Conservation (phyloP, 2,329 filamentous ascomycete genomes). For the Paramyrothecium sp. region DNA sequence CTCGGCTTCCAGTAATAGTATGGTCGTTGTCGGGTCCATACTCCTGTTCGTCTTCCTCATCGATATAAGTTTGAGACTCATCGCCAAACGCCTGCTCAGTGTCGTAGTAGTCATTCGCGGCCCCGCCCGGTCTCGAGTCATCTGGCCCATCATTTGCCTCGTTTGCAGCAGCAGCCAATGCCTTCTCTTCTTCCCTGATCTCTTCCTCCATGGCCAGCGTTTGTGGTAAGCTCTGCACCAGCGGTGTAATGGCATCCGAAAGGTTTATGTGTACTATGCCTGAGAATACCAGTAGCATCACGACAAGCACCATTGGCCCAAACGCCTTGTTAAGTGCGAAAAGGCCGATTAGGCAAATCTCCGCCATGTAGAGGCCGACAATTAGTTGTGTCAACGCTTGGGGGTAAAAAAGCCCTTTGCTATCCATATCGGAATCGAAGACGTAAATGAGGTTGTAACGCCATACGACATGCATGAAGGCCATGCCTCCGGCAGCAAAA, state of each 20-base stretch:
- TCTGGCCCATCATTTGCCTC: conserved; percentile 19
- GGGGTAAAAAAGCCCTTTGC: conserved; percentile 83
- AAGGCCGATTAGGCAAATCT: conserved; percentile 81
- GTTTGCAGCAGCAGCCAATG: conserved; percentile 36
- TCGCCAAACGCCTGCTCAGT: conserved; percentile 31
- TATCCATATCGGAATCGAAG: conserved; percentile 78
- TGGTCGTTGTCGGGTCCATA: conserved; percentile 18
- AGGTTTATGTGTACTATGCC: conserved; percentile 73
- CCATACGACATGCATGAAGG: conserved; percentile 82
- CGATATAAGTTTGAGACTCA: conserved; percentile 20
- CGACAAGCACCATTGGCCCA: conserved; percentile 72
- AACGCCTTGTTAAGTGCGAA: conserved; percentile 69
- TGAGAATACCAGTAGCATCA: conserved; percentile 73
- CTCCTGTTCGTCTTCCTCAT: conserved; percentile 24
- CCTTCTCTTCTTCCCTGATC: conserved; percentile 40
- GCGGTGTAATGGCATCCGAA: conserved; percentile 69
- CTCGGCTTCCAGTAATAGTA: conserved; percentile 24
- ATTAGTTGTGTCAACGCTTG: conserved; percentile 85
- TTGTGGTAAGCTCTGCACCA: conserved; percentile 77
- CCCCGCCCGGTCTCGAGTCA: conserved; percentile 14
- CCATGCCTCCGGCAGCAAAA: conserved; percentile 77
- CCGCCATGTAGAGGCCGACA: conserved; percentile 78
- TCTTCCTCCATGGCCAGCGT: conserved; percentile 61
- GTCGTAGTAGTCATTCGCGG: conserved; percentile 34
- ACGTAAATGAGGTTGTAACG: conserved; percentile 91